Evolutionary conservation across 352 stramenopile genomes (phyloP).

Genomic region (Pythium oligandrum): DNA sequence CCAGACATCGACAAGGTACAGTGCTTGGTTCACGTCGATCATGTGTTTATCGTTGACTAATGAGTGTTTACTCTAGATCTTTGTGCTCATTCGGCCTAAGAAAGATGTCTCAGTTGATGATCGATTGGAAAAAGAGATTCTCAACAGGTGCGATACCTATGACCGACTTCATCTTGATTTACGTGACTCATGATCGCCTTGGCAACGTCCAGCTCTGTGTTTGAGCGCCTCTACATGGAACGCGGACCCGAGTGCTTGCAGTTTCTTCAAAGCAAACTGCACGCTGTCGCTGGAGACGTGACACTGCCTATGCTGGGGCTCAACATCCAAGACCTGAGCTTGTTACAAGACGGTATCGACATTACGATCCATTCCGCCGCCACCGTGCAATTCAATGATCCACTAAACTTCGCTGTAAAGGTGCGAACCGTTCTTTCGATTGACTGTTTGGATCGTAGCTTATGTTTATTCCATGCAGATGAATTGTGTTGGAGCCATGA

Average conservation of each 20-base stretch:
- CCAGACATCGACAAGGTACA: constrained; percentile 47
- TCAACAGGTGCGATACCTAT: constrained; percentile 26
- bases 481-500: constrained; percentile 71
- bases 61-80: constrained; percentile 31
- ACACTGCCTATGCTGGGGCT: constrained; percentile 60
- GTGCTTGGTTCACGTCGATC: not conserved
- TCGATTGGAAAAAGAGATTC: constrained; percentile 72
- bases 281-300: constrained; percentile 64
- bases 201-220: constrained; percentile 41
- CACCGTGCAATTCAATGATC: constrained; percentile 84
- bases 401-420: constrained; percentile 77
- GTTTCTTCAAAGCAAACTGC: constrained; percentile 51
- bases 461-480: constrained; percentile 23
- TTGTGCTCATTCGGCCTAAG: constrained; percentile 70
- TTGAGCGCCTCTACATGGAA: constrained; percentile 58
- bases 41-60: too few relatives aligned
- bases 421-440: constrained; percentile 1
- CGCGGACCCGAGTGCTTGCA: constrained; percentile 36
- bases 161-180: too few relatives aligned
- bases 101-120: constrained; percentile 54
- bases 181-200: not conserved
- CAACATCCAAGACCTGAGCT: constrained; percentile 27
- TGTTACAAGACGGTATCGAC: constrained; percentile 42
- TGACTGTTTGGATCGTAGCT: not conserved
- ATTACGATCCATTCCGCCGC: constrained; percentile 82